Base-by-base conservation (phyloP, 1,284 basidiomycete species). In the Wallemia hederae region DNA sequence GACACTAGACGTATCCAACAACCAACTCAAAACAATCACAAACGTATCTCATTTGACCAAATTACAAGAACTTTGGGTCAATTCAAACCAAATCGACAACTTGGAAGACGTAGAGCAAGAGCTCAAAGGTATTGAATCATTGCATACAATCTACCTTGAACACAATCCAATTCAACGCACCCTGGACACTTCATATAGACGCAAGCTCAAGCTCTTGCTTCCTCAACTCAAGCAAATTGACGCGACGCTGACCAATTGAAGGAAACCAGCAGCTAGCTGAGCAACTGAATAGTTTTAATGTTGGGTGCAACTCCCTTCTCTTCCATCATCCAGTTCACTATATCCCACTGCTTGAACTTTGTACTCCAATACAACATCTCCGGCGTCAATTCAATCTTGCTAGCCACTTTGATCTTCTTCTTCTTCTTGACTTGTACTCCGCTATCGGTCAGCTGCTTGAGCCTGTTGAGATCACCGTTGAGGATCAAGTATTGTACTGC, bases 261-360 rank as follows among this genome's bases (percentile, higher is more conserved):
- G n/a, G n/a, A n/a, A n/a, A n/a, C n/a, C n/a, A n/a, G n/a, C n/a
- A n/a, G n/a, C n/a, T n/a, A 49, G 22, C 39, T 49, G 5, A 58
- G 24, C 24, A 58, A 28, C 9, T 58, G 19, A 11, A 58, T 58
- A 3, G 56, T 58, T 28, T 58, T 58, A 9, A 58, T 27, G n/a
- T 26, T 58, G 25, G 56, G 15, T 58, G 24, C 9, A 26, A 58
- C 56, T 15, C 56, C 56, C 25, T 58, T 58, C 9, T 58, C 56
- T 15, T 58, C 56, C 11, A 58, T 26, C 56, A 58, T 58, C 56
- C 56, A 58, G 24, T 58, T n/a, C 9, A 58, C 56, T 26, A 58
- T 26, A 58, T 58, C 56, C 56, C 56, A 26, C 25, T 26, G 7
- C 25, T 28, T 28, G n/a, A 26, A 26, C 24, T 58, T 58, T 26